Conservation (phyloP, 139 green algal species). For the Chlorella sp. region DNA sequence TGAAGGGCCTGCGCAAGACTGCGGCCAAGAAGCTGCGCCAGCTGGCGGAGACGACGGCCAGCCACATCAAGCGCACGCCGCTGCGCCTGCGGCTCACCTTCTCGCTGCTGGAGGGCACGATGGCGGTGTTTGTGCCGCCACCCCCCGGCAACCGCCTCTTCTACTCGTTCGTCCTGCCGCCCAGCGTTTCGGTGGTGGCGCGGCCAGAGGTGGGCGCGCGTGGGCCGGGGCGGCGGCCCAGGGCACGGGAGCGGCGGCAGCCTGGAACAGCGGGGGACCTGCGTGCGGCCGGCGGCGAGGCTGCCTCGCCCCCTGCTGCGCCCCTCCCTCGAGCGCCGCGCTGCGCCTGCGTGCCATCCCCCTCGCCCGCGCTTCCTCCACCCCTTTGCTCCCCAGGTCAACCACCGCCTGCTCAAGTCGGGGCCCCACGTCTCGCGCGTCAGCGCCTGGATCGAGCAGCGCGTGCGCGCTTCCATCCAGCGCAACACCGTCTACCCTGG, state of each 20-base stretch:
- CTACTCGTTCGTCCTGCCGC: conserved; percentile 49
- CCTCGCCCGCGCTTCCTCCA: too few species aligned
- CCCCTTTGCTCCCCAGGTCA: too few species aligned
- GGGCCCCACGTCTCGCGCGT: conserved; percentile 40
- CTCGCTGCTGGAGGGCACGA: conserved; percentile 36
- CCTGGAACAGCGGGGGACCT: too few species aligned
- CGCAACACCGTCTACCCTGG: conserved; percentile 59
- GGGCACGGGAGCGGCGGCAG: too few species aligned
- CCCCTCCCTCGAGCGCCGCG: too few species aligned
- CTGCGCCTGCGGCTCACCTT: conserved; percentile 52
- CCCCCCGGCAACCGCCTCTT: conserved; percentile 57
- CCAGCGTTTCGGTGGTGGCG: conserved; percentile 34
- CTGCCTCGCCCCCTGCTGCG: too few species aligned
- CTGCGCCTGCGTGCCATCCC: too few species aligned
- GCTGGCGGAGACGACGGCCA: conserved; percentile 39
- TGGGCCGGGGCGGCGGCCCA: too few species aligned
- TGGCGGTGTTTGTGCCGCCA: conserved; percentile 55
- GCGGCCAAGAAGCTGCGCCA: conserved; percentile 25
- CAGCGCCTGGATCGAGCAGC: conserved; percentile 44
- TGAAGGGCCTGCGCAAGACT: conserved; percentile 18
- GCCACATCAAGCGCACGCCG: conserved; percentile 36
- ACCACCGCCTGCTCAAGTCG: conserved; percentile 60
- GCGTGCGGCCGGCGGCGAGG: too few species aligned
- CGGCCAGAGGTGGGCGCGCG: conserved; percentile 36
- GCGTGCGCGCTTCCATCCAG: conserved; percentile 43